Evolutionary conservation across 2,329 filamentous ascomycete genomes (phyloP).

Genomic region (Botrytis paeoniae): DNA sequence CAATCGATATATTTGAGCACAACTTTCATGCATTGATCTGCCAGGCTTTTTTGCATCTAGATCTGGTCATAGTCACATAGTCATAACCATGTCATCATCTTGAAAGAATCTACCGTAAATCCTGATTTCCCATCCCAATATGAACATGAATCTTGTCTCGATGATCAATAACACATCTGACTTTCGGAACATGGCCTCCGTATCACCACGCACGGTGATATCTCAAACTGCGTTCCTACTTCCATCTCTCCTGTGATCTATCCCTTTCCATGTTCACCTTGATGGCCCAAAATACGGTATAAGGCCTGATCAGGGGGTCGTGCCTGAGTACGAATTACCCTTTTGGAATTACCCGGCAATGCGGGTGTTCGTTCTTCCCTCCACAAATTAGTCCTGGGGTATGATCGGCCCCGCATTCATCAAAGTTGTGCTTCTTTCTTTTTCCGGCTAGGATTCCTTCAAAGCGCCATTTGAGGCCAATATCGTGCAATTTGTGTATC

Average conservation of each 20-base stretch:
- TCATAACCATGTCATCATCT: constrained; percentile 1
- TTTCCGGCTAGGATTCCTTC: background rate
- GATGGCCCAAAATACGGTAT: background rate
- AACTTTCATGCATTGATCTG: constrained; percentile 13
- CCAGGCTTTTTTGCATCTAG: background rate
- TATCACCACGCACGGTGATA: background rate
- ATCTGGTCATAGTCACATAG: background rate
- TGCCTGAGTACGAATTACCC: constrained; percentile 9
- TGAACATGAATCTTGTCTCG: background rate
- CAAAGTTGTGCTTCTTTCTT: background rate
- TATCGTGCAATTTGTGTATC: constrained; percentile 7
- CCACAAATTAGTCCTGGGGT: constrained; percentile 16
- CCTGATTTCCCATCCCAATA: background rate
- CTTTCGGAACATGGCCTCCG: background rate
- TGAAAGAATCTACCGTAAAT: background rate
- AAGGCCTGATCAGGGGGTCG: constrained; percentile 3
- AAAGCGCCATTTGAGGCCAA: background rate
- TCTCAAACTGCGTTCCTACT: background rate
- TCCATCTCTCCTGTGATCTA: background rate
- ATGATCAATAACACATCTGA: background rate
- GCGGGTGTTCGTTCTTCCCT: constrained; percentile 10
- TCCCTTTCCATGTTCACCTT: background rate
- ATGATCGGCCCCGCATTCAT: constrained; percentile 18
- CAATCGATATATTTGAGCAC: constrained; percentile 6
- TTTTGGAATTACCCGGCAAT: constrained; percentile 11